A percentile compares a stretch with the other conserved stretches of the same genome.
These are phyloP conservation scores for Irpex sp. DNA, from an alignment of 1,284 basidiomycete genomes.

Conservation along the genomic window DNA sequence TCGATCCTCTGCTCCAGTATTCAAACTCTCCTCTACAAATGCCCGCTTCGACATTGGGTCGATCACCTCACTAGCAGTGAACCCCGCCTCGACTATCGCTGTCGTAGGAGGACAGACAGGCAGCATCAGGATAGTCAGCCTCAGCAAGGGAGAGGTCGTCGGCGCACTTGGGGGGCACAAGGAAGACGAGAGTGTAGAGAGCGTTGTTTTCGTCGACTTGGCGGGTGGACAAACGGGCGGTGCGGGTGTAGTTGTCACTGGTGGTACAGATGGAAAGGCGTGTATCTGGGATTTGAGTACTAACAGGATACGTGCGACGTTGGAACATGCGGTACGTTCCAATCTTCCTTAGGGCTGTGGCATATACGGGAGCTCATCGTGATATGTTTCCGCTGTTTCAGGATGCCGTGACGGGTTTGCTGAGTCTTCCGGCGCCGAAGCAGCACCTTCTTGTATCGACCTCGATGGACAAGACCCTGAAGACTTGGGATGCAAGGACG, in stretches of 20 bases:
- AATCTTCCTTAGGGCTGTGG: conserved; percentile 13
- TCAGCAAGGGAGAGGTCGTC: conserved; percentile 85
- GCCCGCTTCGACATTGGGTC: conserved; percentile 76
- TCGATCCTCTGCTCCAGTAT: conserved; percentile 69
- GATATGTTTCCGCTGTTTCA: conserved; percentile 28
- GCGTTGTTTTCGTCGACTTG: conserved; percentile 83
- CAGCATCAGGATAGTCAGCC: conserved; percentile 79
- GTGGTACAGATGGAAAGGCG: conserved; percentile 91
- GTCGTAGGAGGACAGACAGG: conserved; percentile 88
- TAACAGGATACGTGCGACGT: conserved; percentile 75
- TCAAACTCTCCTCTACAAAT: conserved; percentile 75
- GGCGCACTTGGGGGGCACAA: conserved; percentile 80
- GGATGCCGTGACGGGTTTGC: conserved; percentile 86
- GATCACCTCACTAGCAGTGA: conserved; percentile 86
- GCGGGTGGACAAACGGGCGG: conserved; percentile 43
- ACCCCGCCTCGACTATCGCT: conserved; percentile 81
- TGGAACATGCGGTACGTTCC: conserved; percentile 71
- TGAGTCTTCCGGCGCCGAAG: conserved; percentile 70
- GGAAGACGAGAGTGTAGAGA: conserved; percentile 89
- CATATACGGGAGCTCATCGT: not conserved
- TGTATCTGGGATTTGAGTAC: conserved; percentile 93
- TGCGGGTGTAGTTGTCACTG: conserved; percentile 77
- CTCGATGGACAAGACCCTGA: conserved; percentile 82
- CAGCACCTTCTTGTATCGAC: conserved; percentile 77
- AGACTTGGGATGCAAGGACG: conserved; percentile 92